Base-by-base conservation (phyloP, 192 early-diverging fungal genomes). In the Coemansia sp. region DNA sequence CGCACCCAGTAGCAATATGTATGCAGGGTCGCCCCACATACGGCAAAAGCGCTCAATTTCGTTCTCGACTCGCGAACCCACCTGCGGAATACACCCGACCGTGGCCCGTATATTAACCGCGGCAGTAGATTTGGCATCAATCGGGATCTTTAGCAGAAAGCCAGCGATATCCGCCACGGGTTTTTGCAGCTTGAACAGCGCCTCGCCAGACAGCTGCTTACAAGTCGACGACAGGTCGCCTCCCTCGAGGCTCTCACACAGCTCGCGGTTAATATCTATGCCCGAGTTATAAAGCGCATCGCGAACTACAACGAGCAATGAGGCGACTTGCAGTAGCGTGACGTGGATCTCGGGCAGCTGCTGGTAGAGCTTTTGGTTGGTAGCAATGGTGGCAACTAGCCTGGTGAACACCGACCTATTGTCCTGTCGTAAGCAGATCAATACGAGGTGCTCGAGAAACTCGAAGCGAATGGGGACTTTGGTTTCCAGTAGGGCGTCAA, bases 301-400 rank as follows among this genome's bases (percentile, higher is more conserved):
- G 53, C 70, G 70, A 33, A 73, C 40, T 0, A 78, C 66, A 1
- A 67, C 67, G 31, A 73, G 39, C 11, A 73, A 37, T 34, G 76
- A 72, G 28, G 67, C 76, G 14, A 69, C 37, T 60, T 78, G 76
- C 53, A 73, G 40, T 10, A 79, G 31, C 60, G 67, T 62, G 20
- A 73, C 23, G 36, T 74, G 71, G 48, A 79, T 66, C 26, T 73
- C 77, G 0, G 77, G 77, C 24, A 73, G 37, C 62, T 79, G 77
- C 65, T 73, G 67, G 50, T 70, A 70, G 20, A 73, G 65, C 37
- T 79, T 79, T 18, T 71, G 75, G 48, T 60, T 67, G 0, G 71
- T 65, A 20, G 64, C 67, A 18, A 79, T 59, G 0, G 71, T 55
- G 28, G 61, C 55, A 0, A 73, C 70, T 21, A 78, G 63, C 11